A percentile compares a stretch with the other conserved stretches of the same genome.
These are phyloP conservation scores for Rhodotorula sp. DNA, from an alignment of 1,284 basidiomycete genomes.

Conservation along the genomic window DNA sequence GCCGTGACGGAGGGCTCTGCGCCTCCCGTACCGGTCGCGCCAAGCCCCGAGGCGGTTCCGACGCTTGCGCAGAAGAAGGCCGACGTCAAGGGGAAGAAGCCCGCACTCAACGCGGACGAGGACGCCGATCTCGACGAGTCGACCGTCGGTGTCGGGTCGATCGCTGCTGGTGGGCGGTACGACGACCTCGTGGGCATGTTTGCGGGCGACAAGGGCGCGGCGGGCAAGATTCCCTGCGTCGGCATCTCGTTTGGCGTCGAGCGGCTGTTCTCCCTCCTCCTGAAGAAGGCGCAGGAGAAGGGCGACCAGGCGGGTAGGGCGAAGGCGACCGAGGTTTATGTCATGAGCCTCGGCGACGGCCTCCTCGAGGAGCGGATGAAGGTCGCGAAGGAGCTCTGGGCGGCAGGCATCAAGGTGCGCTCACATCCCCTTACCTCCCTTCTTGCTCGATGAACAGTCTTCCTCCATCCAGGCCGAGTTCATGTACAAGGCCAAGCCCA, in stretches of 20 bases:
- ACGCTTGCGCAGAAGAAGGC: conserved; percentile 47
- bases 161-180: conserved; percentile 95
- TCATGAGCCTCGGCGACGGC: conserved; percentile 90
- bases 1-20: conserved; percentile 91
- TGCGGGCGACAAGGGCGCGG: conserved; percentile 67
- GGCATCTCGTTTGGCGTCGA: conserved; percentile 94
- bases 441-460: background rate
- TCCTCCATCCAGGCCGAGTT: conserved; percentile 75
- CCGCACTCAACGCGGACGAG: conserved; percentile 60
- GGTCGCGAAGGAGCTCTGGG: conserved; percentile 79
- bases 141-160: conserved; percentile 91
- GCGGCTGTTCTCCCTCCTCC: conserved; percentile 90
- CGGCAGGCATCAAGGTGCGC: conserved; percentile 81
- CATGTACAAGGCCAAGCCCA: conserved; percentile 89
- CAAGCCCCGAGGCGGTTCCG: conserved; percentile 50
- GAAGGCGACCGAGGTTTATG: conserved; percentile 93
- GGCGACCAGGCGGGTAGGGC: conserved; percentile 65
- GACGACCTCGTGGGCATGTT: conserved; percentile 97
- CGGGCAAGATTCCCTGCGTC: conserved; percentile 75
- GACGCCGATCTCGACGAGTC: conserved; percentile 92
- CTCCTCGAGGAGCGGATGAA: conserved; percentile 81
- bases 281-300: conserved; percentile 74
- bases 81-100: conserved; percentile 57
- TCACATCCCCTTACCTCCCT: background rate
- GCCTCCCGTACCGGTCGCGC: conserved; percentile 69